Base-by-base conservation (phyloP, 2,329 filamentous ascomycete species). In the Colletotrichum musicola region DNA sequence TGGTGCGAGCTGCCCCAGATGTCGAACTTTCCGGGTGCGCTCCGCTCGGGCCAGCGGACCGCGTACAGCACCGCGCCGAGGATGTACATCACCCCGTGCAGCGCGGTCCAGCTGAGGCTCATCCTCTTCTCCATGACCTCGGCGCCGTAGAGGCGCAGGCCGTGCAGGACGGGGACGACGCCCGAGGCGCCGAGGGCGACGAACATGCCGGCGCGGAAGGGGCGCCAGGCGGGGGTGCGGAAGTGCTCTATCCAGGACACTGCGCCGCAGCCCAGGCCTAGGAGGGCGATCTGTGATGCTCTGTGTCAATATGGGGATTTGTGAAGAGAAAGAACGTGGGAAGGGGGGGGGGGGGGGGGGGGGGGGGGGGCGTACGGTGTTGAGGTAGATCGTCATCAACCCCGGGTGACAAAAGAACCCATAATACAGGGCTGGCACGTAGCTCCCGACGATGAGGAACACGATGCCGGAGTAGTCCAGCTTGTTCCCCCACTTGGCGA, bases 381-480 rank as follows among this genome's bases (percentile, higher is more conserved):
- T 87, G 83, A 95, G 90, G 78, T 98, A 98, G 3, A 87, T 77
- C 50, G 82, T 84, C 81, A 94, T 89, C 74, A 95, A 78, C 7
- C 78, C 75, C 3, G 89, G 88, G 71, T 90, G 82, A 75, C 91
- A 94, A 74, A 88, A 93, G 78, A 97, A 94, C 4, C 92, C 94
- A 79, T 97, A 97, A 79, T 93, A 96, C 68, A 99, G 80, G 57
- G 93, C 92, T 2, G 96, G 95, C 53, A 98, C 89, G 76, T 95
- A 97, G 77, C 92, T 95, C 6, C 96, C 96, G 73, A 95, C 93
- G 68, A 98, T 98, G 73, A 99, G 83, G 56, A 91, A 89, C 35
- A 98, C 93, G 73, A 99, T 99, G 6, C 96, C 96, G 5, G 95
- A 89, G 78, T 99, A 98, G 78, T 99, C 96, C 64, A 98, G 83